phyloP scores from a whole-genome alignment of 768 basidiomycete species.

The Suillus lakei region DNA sequence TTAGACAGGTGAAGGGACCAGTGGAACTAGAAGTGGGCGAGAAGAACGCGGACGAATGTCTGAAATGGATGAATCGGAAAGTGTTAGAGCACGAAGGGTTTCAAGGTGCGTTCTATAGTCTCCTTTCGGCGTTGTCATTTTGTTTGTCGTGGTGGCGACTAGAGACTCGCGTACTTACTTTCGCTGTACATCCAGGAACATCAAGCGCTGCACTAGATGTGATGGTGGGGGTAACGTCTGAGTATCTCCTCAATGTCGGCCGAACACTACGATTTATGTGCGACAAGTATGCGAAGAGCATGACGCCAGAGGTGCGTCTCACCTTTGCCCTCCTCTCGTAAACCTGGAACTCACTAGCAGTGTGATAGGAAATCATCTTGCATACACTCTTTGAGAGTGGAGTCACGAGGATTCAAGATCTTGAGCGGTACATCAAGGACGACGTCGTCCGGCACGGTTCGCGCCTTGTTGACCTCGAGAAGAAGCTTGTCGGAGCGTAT shows the following conservation, averaged over 20 bases:
- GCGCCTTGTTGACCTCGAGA: slow-evolving; percentile 78
- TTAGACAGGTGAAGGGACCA: slow-evolving; percentile 15
- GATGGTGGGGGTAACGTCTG: slow-evolving; percentile 73
- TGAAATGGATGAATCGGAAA: slow-evolving; percentile 75
- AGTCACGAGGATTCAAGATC: slow-evolving; percentile 71
- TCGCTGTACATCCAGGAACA: slow-evolving; percentile 50
- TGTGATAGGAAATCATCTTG: slow-evolving; percentile 84
- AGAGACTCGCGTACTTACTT: background rate
- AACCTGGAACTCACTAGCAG: slow-evolving; percentile 13
- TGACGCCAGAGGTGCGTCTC: slow-evolving; percentile 80
- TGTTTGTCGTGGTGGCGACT: background rate
- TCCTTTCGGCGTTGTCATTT: background rate
- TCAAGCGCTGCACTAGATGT: slow-evolving; percentile 81
- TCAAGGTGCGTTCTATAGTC: slow-evolving; percentile 64
- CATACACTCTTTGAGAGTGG: slow-evolving; percentile 93
- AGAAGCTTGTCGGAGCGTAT: slow-evolving; percentile 85
- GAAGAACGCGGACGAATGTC: slow-evolving; percentile 62
- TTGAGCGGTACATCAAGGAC: slow-evolving; percentile 88
- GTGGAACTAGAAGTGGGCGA: slow-evolving; percentile 60
- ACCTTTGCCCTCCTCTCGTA: background rate
- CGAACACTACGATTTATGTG: slow-evolving; percentile 80
- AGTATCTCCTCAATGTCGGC: slow-evolving; percentile 87
- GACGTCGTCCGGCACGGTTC: slow-evolving; percentile 84
- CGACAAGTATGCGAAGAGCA: slow-evolving; percentile 79
- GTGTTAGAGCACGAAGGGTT: slow-evolving; percentile 91